Evolutionary conservation across 2,329 filamentous ascomycete species (phyloP), one percentile per base, ranked within the genome.

Genomic region (Fusarium liriodendri): DNA sequence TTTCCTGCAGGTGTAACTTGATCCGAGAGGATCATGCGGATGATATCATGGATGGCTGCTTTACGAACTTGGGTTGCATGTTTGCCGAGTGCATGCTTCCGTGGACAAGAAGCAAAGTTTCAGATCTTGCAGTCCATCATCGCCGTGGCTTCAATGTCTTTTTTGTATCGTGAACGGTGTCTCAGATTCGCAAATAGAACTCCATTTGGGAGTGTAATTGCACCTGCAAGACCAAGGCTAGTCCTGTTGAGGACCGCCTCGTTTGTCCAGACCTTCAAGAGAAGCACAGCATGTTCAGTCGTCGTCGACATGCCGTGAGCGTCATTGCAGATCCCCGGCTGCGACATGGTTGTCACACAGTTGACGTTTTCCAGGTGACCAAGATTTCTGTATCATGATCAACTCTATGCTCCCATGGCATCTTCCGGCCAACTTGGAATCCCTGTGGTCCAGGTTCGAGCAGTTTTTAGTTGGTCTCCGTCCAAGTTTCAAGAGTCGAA

Each of bases 221-320:
- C 69, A 77, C 76, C 74, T 76, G 76, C 76, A 72, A 75, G 65
- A 78, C 70, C 45, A 52, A 69, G 59, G 45, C 73, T 72, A 75
- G 66, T 70, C 72, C 66, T 18, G 38, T 73, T 73, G 45, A 54
- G 69, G 70, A 63, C 64, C 62, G 58, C 55, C 63, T 20, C 32
- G 52, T 61, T 35, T 42, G 47, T 64, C 67, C 66, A 62, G 71
- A 60, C 65, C 40, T 66, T 59, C 61, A 50, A 62, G 45, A 68
- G 52, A 37, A 47, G 40, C 64, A 73, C 64, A 61, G 40, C 59
- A 65, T 60, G 64, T 42, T 42, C 69, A 54, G 57, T 69, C 67
- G 71, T 67, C 67, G 50, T 66, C 40, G 64, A 67, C 33, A 62
- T 55, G 66, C 57, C 61, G 60, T 69, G 55, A 60, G 67, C 70